A percentile compares a stretch with the other conserved stretches of the same genome.
These are phyloP conservation scores for Amanita polypyramis DNA, from an alignment of 768 basidiomycete genomes.

Conservation along the genomic window DNA sequence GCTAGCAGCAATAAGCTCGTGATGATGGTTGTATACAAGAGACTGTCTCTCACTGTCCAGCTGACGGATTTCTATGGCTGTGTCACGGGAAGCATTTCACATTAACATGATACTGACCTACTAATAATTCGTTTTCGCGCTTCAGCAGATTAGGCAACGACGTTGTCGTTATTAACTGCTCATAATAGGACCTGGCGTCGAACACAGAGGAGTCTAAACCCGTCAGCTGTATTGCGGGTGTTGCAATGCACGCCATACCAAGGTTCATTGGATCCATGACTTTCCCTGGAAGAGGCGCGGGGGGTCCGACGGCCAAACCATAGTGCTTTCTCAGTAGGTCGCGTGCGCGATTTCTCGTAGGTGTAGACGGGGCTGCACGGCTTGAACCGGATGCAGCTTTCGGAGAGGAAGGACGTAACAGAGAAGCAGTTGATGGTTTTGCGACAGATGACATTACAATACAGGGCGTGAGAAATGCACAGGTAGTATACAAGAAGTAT, in stretches of 20 bases:
- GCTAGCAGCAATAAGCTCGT: constrained; percentile 88
- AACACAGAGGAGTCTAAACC: constrained; percentile 69
- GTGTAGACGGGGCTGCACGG: constrained; percentile 20
- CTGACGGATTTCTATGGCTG: constrained; percentile 64
- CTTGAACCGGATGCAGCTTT: constrained; percentile 11
- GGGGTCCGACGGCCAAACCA: constrained; percentile 70
- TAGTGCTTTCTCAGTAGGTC: constrained; percentile 82
- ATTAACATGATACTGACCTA: constrained; percentile 29
- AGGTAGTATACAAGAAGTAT: neutral
- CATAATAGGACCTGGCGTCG: constrained; percentile 77
- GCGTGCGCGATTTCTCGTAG: constrained; percentile 44
- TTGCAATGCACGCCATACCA: constrained; percentile 26
- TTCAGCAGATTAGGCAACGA: constrained; percentile 65
- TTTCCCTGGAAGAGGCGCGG: constrained; percentile 44
- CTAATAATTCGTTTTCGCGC: constrained; percentile 72
- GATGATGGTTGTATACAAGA: constrained; percentile 91
- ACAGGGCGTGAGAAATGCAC: neutral
- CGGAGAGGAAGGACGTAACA: constrained; percentile 32
- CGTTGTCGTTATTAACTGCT: constrained; percentile 75
- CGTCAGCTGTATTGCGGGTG: neutral
- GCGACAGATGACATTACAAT: constrained; percentile 8
- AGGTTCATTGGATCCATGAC: constrained; percentile 74
- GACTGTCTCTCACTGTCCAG: constrained; percentile 84
- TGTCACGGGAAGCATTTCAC: neutral
- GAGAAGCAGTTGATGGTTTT: constrained; percentile 25